Base-by-base conservation (phyloP, 805 yeast genomes). In the Candida boidinii region DNA sequence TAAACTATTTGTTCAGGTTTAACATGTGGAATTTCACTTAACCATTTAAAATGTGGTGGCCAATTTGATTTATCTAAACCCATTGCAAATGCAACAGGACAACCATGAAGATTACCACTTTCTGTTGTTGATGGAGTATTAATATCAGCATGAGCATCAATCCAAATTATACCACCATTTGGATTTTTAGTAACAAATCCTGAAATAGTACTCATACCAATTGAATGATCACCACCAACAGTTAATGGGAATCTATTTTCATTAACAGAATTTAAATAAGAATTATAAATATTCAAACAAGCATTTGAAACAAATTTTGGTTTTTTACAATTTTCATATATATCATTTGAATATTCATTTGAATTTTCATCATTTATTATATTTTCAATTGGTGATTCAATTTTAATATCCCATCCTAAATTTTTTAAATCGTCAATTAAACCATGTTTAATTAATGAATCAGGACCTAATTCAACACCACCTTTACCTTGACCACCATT, bases 91-190 rank as follows among this genome's bases (percentile, higher is more conserved):
- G 95, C 75, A 23, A 90, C 86, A 2, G 98, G 98, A 56, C 96
- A 88, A 5, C 98, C 98, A 56, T 90, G 98, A 46, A 90, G 66
- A 57, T 90, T 92, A 26, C 97, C 97, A 7, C 90, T 76, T 19
- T 71, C 80, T 2, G 96, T 78, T 7, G 86, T 75, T 23, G 67
- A 65, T 9, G 95, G 84, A 1, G 96, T 81, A 65, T 92, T 92
- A 54, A 92, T 80, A 56, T 90, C 98, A 14, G 97, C 96, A 56
- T 90, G 98, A 0, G 98, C 98, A 60, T 90, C 98, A 46, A 90
- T 80, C 98, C 98, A 90, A 41, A 90, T 54, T 25, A 90, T 66
- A 49, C 95, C 87, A 18, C 95, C 86, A 45, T 88, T 86, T 14
- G 96, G 95, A 54, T 80, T 66, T 42, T 73, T 70, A 13, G 73